Evolutionary conservation across 352 stramenopile species (phyloP).

Genomic region (Thalassiosira exigua): DNA sequence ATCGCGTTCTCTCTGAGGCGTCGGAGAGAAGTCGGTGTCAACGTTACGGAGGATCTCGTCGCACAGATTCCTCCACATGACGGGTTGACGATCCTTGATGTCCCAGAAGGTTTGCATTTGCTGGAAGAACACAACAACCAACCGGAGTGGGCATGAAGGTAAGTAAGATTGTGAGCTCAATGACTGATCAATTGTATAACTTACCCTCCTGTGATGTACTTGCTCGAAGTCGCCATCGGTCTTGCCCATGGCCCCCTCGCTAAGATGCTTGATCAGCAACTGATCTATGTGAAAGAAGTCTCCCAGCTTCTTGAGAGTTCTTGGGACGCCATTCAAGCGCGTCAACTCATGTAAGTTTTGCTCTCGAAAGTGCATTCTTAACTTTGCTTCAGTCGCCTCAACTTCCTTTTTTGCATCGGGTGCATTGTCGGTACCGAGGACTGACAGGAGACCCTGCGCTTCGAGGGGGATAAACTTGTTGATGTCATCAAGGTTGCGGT

Average conservation of each 20-base stretch:
- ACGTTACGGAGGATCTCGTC: neutral
- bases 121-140: neutral
- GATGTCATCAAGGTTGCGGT: neutral
- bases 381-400: neutral
- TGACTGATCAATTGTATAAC: neutral
- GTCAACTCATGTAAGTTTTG: slow-evolving; percentile 6
- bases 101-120: neutral
- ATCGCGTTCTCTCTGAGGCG: neutral
- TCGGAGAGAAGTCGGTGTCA: neutral
- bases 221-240: neutral
- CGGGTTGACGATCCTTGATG: neutral
- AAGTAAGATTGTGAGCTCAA: neutral
- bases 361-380: neutral
- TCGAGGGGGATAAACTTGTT: neutral
- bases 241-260: neutral
- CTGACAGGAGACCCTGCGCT: too few relatives aligned
- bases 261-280: slow-evolving; percentile 1
- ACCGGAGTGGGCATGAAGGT: neutral
- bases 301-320: neutral
- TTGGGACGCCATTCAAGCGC: neutral
- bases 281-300: neutral
- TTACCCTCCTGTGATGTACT: neutral
- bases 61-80: neutral
- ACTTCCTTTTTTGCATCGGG: neutral
- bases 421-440: neutral